A percentile compares a stretch with the other conserved stretches of the same genome.
Conservation (phyloP, 129 eudicot species). For the Flaveria ramosissima region DNA sequence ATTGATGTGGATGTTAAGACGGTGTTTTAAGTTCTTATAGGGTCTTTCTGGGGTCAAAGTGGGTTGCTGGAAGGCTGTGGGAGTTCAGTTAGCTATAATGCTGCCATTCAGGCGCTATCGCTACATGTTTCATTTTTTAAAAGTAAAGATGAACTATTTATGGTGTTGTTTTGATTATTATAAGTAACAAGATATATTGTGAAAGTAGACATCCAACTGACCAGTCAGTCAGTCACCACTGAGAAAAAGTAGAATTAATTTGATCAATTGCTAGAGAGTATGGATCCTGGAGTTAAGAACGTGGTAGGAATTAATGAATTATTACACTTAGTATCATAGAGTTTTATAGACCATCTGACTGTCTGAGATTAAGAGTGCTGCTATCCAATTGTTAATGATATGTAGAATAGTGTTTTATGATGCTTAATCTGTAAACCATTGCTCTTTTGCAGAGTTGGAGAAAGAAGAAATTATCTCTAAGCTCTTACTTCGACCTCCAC, state of each 20-base stretch:
- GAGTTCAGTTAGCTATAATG: background rate
- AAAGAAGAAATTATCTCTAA: slow-evolving; percentile 72
- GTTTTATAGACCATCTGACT: slow-evolving; percentile 4
- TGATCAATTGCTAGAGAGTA: background rate
- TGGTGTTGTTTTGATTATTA: background rate
- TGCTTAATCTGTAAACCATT: background rate
- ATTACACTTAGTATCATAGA: background rate
- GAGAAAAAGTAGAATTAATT: background rate
- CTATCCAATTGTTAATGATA: slow-evolving; percentile 2
- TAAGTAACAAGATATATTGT: slow-evolving; percentile 1
- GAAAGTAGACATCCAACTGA: background rate
- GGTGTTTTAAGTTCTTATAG: background rate
- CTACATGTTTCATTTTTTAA: background rate
- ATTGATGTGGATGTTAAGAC: background rate
- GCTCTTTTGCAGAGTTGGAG: slow-evolving; percentile 56
- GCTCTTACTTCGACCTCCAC: slow-evolving; percentile 55
- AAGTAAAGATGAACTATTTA: background rate
- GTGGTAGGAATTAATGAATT: slow-evolving; percentile 19
- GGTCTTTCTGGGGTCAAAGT: slow-evolving; percentile 3
- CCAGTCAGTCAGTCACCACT: background rate
- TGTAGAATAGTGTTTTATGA: slow-evolving; percentile 4
- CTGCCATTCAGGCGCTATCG: background rate
- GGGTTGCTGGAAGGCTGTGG: slow-evolving; percentile 9
- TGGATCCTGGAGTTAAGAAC: background rate
- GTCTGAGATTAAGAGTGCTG: slow-evolving; percentile 3